Evolutionary conservation across 192 early-diverging fungal genomes (phyloP).

Genomic region (Spizellomyces sp.): DNA sequence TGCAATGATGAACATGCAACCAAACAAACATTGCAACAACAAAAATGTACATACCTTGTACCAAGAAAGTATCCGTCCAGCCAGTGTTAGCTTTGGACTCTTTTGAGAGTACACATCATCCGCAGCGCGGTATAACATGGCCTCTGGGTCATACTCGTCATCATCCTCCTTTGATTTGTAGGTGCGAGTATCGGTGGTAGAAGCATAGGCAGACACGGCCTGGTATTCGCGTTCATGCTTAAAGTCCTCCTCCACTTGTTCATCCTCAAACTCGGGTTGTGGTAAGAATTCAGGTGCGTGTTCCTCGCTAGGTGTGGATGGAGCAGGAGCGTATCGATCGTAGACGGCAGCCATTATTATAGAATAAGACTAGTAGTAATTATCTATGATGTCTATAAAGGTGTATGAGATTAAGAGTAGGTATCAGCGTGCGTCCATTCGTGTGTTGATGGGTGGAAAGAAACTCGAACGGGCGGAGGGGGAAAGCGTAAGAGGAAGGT

Average conservation of each 20-base stretch:
- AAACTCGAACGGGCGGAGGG: not conserved
- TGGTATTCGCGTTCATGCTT: slow-evolving; percentile 23
- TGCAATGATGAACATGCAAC: not conserved
- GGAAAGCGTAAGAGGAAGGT: not conserved
- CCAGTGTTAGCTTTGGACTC: slow-evolving; percentile 9
- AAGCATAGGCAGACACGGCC: slow-evolving; percentile 24
- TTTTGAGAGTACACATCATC: slow-evolving; percentile 18
- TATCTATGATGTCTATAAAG: not conserved
- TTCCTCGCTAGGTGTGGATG: not conserved
- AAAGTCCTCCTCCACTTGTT: not conserved
- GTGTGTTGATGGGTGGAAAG: not conserved
- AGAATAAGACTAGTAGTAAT: not conserved
- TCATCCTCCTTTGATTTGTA: not conserved
- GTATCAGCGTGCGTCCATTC: not conserved
- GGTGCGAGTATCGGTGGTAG: slow-evolving; percentile 1
- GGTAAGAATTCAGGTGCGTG: not conserved
- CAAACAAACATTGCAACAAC: not conserved
- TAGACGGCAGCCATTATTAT: not conserved
- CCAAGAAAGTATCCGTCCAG: not conserved
- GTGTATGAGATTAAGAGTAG: not conserved
- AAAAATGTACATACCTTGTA: slow-evolving; percentile 23
- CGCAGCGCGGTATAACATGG: slow-evolving; percentile 27
- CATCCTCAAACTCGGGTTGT: not conserved
- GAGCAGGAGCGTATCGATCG: not conserved
- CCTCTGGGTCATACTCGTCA: slow-evolving; percentile 32